These are phyloP conservation scores for Anisodus tanguticus DNA, from an alignment of 257 asterid species.

Conservation along the genomic window DNA sequence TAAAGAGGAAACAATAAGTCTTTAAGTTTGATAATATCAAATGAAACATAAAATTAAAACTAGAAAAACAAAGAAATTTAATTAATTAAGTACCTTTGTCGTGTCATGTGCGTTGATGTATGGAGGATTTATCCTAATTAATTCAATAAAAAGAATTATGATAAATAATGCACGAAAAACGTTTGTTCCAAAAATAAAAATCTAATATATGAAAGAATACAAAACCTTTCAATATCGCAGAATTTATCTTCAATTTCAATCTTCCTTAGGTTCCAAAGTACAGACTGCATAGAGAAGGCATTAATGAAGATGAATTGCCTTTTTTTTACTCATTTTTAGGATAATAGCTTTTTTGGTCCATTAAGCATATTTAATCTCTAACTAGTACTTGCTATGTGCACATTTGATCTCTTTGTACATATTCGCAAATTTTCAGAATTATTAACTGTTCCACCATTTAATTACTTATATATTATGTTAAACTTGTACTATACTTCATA, in stretches of 20 bases:
- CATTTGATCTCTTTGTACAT: too few relatives aligned
- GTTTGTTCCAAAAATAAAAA: not conserved
- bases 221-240: conserved; percentile 18
- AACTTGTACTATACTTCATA: not conserved
- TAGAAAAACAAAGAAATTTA: not conserved
- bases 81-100: conserved; percentile 18
- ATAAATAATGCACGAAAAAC: not conserved
- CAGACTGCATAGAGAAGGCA: not conserved
- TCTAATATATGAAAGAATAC: not conserved
- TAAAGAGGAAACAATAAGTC: not conserved
- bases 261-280: conserved; percentile 26
- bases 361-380: too few relatives aligned
- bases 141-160: not conserved
- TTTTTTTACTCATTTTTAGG: not conserved
- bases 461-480: not conserved
- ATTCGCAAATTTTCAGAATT: too few relatives aligned
- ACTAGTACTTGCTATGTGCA: too few relatives aligned
- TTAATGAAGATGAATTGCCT: not conserved
- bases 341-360: not conserved
- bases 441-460: not conserved
- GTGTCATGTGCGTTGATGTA: conserved; percentile 9
- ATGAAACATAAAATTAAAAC: not conserved
- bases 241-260: conserved; percentile 29
- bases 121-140: conserved; percentile 20
- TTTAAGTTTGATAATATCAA: not conserved